Evolutionary conservation across 495 filamentous ascomycete species (phyloP).

Genomic region (Thermothielavioides terrestris): DNA sequence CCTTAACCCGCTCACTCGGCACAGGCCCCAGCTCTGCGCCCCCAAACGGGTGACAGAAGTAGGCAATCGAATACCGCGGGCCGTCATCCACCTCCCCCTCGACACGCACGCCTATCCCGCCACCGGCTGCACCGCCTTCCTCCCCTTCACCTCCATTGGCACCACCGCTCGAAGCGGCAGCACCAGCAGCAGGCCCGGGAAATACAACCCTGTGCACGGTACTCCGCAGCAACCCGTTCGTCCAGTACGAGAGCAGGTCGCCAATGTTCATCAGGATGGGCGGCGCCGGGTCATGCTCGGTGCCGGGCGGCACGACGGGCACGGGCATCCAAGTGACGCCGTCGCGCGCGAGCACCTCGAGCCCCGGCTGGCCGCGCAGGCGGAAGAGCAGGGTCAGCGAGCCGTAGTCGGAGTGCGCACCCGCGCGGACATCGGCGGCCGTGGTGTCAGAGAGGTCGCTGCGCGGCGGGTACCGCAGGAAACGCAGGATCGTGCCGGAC

Average conservation of each 20-base stretch:
- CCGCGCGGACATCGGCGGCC: conserved; percentile 67
- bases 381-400: conserved; percentile 84
- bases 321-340: conserved; percentile 49
- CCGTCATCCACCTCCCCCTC: conserved; percentile 51
- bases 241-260: conserved; percentile 88
- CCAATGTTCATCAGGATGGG: conserved; percentile 92
- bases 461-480: conserved; percentile 65
- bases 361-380: conserved; percentile 67
- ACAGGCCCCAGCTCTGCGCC: conserved; percentile 60
- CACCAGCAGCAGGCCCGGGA: conserved; percentile 28
- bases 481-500: conserved; percentile 70
- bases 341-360: conserved; percentile 69
- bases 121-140: not conserved
- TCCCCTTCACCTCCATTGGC: not conserved
- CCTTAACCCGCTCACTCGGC: conserved; percentile 52
- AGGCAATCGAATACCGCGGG: conserved; percentile 74
- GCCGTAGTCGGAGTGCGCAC: conserved; percentile 87
- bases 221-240: conserved; percentile 68
- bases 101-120: conserved; percentile 17
- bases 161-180: too few relatives aligned
- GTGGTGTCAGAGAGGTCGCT: conserved; percentile 31
- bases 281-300: conserved; percentile 47
- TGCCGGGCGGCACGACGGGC: conserved; percentile 48
- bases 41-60: conserved; percentile 82
- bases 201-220: conserved; percentile 90